Percentiles rank a stretch among this genome's conserved stretches.
phyloP scores from a whole-genome alignment of 148 eudicot genomes.

The Fallopia convolvulus region DNA sequence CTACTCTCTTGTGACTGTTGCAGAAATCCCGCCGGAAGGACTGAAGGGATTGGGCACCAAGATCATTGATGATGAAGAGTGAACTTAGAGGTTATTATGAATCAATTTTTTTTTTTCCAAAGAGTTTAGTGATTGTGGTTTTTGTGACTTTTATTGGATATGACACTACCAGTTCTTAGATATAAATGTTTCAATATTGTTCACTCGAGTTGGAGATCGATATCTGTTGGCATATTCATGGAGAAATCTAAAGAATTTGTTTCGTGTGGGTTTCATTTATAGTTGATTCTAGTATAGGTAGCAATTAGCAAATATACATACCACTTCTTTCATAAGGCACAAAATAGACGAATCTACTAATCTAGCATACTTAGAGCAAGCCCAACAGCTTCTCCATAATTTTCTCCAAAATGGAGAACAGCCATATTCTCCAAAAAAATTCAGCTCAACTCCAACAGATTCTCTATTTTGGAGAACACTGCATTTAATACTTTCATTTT shows the following conservation, averaged over 20 bases:
- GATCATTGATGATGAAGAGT: conserved; percentile 85
- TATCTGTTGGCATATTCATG: background rate
- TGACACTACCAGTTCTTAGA: background rate
- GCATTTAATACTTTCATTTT: too few species aligned
- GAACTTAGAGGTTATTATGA: conserved; percentile 6
- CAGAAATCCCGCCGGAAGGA: conserved; percentile 74
- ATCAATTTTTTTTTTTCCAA: background rate
- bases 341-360: too few species aligned
- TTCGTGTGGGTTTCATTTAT: background rate
- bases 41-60: conserved; percentile 77
- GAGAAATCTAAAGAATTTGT: background rate
- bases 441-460: too few species aligned
- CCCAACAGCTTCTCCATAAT: too few species aligned
- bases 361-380: too few species aligned
- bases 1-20: conserved; percentile 82
- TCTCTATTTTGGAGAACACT: too few species aligned
- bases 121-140: background rate
- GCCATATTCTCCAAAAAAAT: too few species aligned
- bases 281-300: too few species aligned
- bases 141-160: background rate
- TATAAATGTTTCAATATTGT: background rate
- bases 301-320: too few species aligned
- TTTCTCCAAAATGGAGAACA: too few species aligned
- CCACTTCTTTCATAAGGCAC: too few species aligned
- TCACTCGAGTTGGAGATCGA: background rate